phyloP scores from a whole-genome alignment of 495 filamentous ascomycete genomes.

The Pseudotulostoma volvatum region DNA sequence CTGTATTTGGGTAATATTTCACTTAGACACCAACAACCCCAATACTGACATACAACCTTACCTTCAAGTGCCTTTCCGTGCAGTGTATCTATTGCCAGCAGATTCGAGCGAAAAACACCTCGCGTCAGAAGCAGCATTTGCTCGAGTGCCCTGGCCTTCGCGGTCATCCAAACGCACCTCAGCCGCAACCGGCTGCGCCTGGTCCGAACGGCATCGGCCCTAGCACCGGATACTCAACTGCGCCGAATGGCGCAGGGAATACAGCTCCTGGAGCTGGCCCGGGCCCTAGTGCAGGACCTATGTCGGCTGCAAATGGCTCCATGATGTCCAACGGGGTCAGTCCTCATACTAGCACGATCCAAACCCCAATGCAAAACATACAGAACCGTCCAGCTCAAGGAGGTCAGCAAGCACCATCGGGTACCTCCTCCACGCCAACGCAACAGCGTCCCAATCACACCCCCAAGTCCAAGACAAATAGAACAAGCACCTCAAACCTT shows the following conservation, averaged over 20 bases:
- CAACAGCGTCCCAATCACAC: slow-evolving; percentile 18
- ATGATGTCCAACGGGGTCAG: slow-evolving; percentile 33
- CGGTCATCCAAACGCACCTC: slow-evolving; percentile 28
- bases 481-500: slow-evolving; percentile 12
- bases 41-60: slow-evolving; percentile 14
- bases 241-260: slow-evolving; percentile 25
- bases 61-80: slow-evolving; percentile 36
- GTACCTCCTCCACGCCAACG: slow-evolving; percentile 17
- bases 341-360: slow-evolving; percentile 28
- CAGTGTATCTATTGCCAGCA: slow-evolving; percentile 45
- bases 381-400: slow-evolving; percentile 23
- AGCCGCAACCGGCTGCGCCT: slow-evolving; percentile 23
- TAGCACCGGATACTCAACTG: slow-evolving; percentile 30
- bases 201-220: slow-evolving; percentile 28
- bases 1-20: slow-evolving; percentile 26
- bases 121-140: slow-evolving; percentile 39
- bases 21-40: slow-evolving; percentile 13
- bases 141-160: slow-evolving; percentile 37
- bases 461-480: slow-evolving; percentile 29
- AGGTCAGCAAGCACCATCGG: slow-evolving; percentile 13
- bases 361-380: slow-evolving; percentile 27
- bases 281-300: slow-evolving; percentile 14
- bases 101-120: slow-evolving; percentile 41
- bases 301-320: slow-evolving; percentile 22
- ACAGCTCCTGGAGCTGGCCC: slow-evolving; percentile 21